These are phyloP conservation scores for Crepidotus variabilis DNA, from an alignment of 768 basidiomycete genomes.

Conservation along the genomic window DNA sequence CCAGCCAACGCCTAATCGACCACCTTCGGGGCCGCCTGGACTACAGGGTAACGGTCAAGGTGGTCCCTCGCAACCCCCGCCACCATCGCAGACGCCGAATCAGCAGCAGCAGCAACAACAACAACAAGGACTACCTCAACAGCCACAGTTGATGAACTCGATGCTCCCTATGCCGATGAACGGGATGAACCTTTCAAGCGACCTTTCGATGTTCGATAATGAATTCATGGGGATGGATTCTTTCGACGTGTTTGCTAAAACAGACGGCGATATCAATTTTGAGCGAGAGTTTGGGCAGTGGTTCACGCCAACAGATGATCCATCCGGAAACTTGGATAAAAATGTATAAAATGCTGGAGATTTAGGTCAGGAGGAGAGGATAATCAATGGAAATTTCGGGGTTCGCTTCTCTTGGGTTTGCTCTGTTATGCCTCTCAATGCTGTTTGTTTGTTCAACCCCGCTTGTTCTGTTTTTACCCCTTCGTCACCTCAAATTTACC, in stretches of 20 bases:
- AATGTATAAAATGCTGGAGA: conserved; percentile 1
- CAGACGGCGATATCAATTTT: conserved; percentile 49
- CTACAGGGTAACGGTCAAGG: neutral
- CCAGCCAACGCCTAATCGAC: conserved; percentile 12
- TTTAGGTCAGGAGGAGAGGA: neutral
- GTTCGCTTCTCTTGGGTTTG: neutral
- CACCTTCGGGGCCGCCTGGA: neutral
- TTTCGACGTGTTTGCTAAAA: conserved; percentile 30
- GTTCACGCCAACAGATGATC: conserved; percentile 58
- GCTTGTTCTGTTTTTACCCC: neutral
- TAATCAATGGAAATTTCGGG: neutral
- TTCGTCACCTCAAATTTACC: conserved; percentile 3
- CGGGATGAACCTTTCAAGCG: conserved; percentile 10
- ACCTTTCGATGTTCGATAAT: conserved; percentile 20
- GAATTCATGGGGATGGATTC: conserved; percentile 40
- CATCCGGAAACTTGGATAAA: conserved; percentile 19
- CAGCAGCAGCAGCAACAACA: too few species aligned
- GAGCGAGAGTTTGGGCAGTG: conserved; percentile 75
- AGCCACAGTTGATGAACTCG: conserved; percentile 4
- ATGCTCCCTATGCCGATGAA: conserved; percentile 11
- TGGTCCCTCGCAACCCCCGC: conserved; percentile 9
- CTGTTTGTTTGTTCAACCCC: conserved; percentile 1
- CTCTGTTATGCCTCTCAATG: neutral
- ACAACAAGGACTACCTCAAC: conserved; percentile 7
- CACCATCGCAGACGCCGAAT: conserved; percentile 1